Base-by-base conservation (phyloP, 2,329 filamentous ascomycete species). In the Alternaria sp. region DNA sequence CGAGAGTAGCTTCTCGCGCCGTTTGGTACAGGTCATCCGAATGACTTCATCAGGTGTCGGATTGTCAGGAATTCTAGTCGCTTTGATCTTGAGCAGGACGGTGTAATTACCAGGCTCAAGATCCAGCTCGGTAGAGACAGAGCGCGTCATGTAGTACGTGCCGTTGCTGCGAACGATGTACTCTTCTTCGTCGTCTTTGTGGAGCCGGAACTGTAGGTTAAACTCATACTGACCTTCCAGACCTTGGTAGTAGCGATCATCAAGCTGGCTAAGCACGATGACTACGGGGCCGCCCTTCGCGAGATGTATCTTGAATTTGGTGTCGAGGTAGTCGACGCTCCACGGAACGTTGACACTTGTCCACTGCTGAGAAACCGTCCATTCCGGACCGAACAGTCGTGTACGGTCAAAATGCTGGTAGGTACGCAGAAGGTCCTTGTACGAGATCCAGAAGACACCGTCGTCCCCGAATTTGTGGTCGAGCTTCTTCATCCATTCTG, bases 381-480 rank as follows among this genome's bases (percentile, higher is more conserved):
- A 89, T 45, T 87, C 89, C 2, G 82, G 80, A 2, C 86, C 86
- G 64, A 90, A 89, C 0, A 90, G 82, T 5, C 88, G 81, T 1
- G 87, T 89, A 3, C 88, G 84, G 68, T 89, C 86, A 52, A 90
- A 86, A 68, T 86, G 84, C 57, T 87, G 85, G 65, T 88, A 89
- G 63, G 87, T 84, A 45, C 83, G 83, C 4, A 89, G 80, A 15
- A 89, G 81, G 61, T 89, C 87, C 13, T 84, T 78, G 71, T 88
- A 89, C 1, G 83, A 85, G 36, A 89, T 88, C 86, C 86, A 89
- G 75, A 89, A 88, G 30, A 88, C 71, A 9, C 91, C 91, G 69
- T 94, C 91, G 68, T 93, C 90, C 43, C 91, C 91, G 69, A 94
- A 94, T 45, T 86, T 88, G 75, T 94, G 91, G 49, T 86, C 84